Evolutionary conservation across 257 asterid species (phyloP), one percentile per base, ranked within the genome.

Genomic region (Nicotiana knightiana): DNA sequence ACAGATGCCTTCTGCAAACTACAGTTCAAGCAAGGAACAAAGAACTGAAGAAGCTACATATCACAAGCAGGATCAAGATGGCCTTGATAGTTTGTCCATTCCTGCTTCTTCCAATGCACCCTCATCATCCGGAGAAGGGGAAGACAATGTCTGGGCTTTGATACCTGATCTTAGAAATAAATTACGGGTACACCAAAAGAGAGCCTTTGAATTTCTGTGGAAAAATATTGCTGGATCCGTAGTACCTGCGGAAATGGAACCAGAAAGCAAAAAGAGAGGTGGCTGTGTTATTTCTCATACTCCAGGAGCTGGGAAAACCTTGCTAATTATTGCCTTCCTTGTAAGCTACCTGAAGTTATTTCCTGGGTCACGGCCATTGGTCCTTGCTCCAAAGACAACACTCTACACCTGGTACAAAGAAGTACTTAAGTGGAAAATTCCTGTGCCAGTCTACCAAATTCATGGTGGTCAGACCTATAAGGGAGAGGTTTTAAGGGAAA

Each of bases 391-490:
- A 0, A 96, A 96, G 85, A 94, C 98, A 0, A 94, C 99, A 0
- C 87, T 96, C 18, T 94, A 96, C 86, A 96, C 99, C 0, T 96
- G 99, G 99, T 94, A 96, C 86, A 96, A 96, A 67, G 99, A 96
- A 79, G 91, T 96, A 28, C 90, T 96, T 77, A 96, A 96, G 92
- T 96, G 99, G 99, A 88, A 93, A 70, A 95, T 94, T 4, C 98
- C 98, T 4, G 90, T 96, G 9, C 99, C 98, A 0, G 99, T 96
- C 33, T 93, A 96, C 83, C 99, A 96, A 87, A 94, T 96, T 87
- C 99, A 96, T 33, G 99, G 99, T 17, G 98, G 99, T 5, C 99
- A 96, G 81, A 96, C 99, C 2, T 96, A 92, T 76, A 96, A 93
- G 87, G 97, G 97, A 17, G 99, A 96, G 84, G 96, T 96, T 35